Conservation (phyloP, 305 asterid genomes). For the Andrographis paniculata region DNA sequence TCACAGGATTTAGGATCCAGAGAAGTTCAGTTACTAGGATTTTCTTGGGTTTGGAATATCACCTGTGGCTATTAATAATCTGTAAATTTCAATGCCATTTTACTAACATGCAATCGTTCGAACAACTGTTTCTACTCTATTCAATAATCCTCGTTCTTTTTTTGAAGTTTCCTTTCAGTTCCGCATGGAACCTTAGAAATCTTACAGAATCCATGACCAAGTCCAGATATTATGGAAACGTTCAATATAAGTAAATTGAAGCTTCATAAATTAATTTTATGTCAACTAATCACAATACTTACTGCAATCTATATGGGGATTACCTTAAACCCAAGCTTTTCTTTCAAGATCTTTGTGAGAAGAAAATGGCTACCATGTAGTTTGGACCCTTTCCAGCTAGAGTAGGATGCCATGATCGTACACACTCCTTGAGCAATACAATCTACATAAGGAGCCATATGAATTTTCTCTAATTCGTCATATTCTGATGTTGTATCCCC, state of each 20-base stretch:
- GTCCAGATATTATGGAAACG: too few species aligned
- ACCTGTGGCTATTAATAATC: too few species aligned
- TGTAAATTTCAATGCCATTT: too few species aligned
- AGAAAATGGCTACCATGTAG: constrained; percentile 51
- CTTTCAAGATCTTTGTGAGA: constrained; percentile 62
- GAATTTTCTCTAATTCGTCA: constrained; percentile 67
- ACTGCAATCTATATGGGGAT: neutral
- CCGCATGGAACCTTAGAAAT: too few species aligned
- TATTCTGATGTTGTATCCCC: constrained; percentile 54
- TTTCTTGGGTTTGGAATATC: too few species aligned
- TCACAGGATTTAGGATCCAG: constrained; percentile 8
- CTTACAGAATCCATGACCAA: too few species aligned
- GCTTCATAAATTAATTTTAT: neutral
- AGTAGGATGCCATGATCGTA: constrained; percentile 83
- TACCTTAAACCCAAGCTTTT: constrained; percentile 78
- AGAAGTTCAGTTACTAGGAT: constrained; percentile 3
- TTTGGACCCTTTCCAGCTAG: constrained; percentile 70
- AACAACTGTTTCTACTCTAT: too few species aligned
- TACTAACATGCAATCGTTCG: too few species aligned
- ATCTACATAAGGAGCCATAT: constrained; percentile 67
- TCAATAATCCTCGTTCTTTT: too few species aligned
- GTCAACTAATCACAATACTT: neutral
- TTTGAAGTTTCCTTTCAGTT: too few species aligned
- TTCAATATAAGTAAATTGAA: too few species aligned
- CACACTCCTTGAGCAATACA: constrained; percentile 73